Conservation (phyloP, 2,329 filamentous ascomycete species). For the Ascomycota sp. region DNA sequence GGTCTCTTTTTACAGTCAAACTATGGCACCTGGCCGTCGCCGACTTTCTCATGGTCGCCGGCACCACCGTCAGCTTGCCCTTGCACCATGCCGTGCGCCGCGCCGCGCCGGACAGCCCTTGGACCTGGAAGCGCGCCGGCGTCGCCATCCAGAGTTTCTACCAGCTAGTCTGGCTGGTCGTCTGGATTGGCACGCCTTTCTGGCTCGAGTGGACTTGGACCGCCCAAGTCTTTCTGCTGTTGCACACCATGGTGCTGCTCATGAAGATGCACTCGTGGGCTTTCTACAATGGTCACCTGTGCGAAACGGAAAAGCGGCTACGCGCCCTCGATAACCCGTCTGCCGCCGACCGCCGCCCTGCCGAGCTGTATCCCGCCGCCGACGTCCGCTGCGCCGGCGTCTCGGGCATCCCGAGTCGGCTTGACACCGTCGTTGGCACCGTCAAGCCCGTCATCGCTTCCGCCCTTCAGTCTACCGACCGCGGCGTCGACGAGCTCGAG, state of each 20-base stretch:
- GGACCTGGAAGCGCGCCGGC: conserved; percentile 62
- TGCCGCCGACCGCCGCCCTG: conserved; percentile 37
- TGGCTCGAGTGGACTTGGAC: conserved; percentile 87
- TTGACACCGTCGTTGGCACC: conserved; percentile 1
- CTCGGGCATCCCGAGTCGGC: conserved; percentile 10
- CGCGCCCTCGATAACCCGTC: conserved; percentile 59
- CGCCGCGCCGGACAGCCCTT: conserved; percentile 23
- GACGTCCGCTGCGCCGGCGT: conserved; percentile 26
- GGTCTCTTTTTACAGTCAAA: conserved; percentile 73
- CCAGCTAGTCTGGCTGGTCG: conserved; percentile 55
- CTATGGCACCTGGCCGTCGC: conserved; percentile 69
- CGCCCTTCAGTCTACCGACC: neutral
- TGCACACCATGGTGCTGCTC: conserved; percentile 76
- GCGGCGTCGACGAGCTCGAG: conserved; percentile 30
- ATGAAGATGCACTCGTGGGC: conserved; percentile 99
- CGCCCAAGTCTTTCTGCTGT: conserved; percentile 78
- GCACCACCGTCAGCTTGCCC: conserved; percentile 49
- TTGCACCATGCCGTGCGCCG: conserved; percentile 48
- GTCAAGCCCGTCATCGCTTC: neutral
- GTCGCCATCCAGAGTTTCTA: conserved; percentile 66
- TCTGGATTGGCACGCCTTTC: conserved; percentile 79
- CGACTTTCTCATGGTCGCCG: conserved; percentile 69
- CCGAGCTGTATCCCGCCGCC: conserved; percentile 53
- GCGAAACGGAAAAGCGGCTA: conserved; percentile 66
- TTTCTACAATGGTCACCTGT: conserved; percentile 93